Percentiles rank a stretch among this genome's conserved stretches.
phyloP scores from a whole-genome alignment of 148 eudicot species.

The Camellia japonica region DNA sequence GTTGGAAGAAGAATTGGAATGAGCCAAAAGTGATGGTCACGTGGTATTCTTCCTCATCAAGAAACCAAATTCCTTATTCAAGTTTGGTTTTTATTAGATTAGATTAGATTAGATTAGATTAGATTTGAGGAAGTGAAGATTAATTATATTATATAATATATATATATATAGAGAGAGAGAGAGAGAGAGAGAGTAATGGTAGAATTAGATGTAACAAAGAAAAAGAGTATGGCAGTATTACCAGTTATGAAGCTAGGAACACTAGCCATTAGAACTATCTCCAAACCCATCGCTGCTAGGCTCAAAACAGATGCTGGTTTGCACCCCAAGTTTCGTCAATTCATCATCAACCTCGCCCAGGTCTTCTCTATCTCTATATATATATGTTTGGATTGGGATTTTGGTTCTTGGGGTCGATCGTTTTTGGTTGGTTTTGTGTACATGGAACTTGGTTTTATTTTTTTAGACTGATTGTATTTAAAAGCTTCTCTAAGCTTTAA shows the following conservation, averaged over 20 bases:
- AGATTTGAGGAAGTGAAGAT: too few species aligned
- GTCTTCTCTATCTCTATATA: not conserved
- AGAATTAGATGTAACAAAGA: too few species aligned
- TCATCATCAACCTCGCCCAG: slow-evolving; percentile 23
- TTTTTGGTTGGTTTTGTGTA: too few species aligned
- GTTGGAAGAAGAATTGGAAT: not conserved
- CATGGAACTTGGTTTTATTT: too few species aligned
- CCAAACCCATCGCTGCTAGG: slow-evolving; percentile 19
- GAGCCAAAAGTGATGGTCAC: not conserved
- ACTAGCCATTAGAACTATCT: slow-evolving; percentile 12
- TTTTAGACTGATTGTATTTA: too few species aligned
- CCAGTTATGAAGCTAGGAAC: slow-evolving; percentile 19
- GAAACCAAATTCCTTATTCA: not conserved
- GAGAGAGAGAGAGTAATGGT: not conserved
- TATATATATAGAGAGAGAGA: too few species aligned
- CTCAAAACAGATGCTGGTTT: slow-evolving; percentile 20
- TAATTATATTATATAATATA: too few species aligned
- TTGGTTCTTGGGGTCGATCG: too few species aligned
- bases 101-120: too few species aligned
- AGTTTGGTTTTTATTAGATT: too few species aligned
- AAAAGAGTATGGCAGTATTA: slow-evolving; percentile 6
- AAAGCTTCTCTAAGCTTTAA: too few species aligned
- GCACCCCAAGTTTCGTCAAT: slow-evolving; percentile 21
- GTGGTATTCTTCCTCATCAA: slow-evolving; percentile 8
- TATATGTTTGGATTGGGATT: too few species aligned